phyloP scores from a whole-genome alignment of 140 eudicot genomes.

The Oenanthe javanica region DNA sequence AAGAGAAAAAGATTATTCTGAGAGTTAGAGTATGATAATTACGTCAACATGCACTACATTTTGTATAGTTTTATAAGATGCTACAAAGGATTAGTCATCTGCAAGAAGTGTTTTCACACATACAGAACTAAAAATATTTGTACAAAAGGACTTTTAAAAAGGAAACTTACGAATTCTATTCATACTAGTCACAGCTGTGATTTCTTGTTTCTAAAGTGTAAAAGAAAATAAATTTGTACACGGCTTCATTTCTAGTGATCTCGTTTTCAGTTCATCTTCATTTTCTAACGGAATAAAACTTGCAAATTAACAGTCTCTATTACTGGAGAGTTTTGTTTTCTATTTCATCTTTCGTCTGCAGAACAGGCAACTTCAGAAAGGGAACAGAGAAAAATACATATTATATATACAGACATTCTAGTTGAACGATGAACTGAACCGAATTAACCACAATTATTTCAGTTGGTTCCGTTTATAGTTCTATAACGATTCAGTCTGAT shows the following conservation, averaged over 20 bases:
- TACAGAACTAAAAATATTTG: background rate
- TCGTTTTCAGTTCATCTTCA: background rate
- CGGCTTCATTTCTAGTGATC: background rate
- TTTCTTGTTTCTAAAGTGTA: background rate
- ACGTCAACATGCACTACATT: background rate
- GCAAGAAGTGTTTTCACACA: background rate
- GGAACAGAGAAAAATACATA: too few species aligned
- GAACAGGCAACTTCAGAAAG: too few species aligned
- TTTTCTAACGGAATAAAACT: too few species aligned
- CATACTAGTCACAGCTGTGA: background rate
- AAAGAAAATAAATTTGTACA: background rate
- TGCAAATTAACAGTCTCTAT: too few species aligned
- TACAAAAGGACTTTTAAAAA: too few species aligned
- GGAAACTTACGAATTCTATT: background rate
- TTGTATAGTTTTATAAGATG: background rate
- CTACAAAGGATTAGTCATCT: background rate
- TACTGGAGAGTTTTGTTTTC: too few species aligned
- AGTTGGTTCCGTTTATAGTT: too few species aligned
- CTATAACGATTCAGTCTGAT: background rate
- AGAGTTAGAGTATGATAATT: background rate
- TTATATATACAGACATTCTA: too few species aligned
- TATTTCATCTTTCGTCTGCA: too few species aligned
- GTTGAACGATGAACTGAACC: too few species aligned
- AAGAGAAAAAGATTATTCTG: background rate
- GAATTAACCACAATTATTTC: too few species aligned